Percentiles rank a stretch among this genome's conserved stretches.
Evolutionary conservation across 192 early-diverging fungal genomes (phyloP).

Genomic region (Kickxella alabastrina): DNA sequence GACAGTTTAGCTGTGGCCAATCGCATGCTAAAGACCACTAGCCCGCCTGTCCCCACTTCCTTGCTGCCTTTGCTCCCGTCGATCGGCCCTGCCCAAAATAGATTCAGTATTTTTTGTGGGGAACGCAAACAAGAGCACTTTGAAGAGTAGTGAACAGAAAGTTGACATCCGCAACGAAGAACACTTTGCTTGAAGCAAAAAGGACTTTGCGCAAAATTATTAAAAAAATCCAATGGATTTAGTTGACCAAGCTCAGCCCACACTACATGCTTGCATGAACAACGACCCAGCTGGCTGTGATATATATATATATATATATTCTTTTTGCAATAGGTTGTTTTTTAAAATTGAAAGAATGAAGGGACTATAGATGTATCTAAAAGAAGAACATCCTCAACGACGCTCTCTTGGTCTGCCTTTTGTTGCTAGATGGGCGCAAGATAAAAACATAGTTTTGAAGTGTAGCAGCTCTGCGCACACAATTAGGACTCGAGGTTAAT

Average conservation of each 20-base stretch:
- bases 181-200: not conserved
- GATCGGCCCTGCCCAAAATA: not conserved
- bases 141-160: no score
- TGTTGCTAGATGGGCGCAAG: not conserved
- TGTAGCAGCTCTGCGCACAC: not conserved
- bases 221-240: no score
- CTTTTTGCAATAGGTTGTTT: no score
- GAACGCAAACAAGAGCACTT: not conserved
- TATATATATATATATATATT: no score
- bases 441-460: not conserved
- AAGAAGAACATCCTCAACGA: no score
- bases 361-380: no score
- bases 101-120: not conserved
- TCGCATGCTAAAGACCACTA: not conserved
- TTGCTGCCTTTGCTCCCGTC: not conserved
- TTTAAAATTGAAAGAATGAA: no score
- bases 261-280: no score
- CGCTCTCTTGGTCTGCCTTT: not conserved
- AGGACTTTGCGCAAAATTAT: not conserved
- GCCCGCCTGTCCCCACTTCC: not conserved
- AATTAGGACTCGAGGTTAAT: conserved; percentile 80
- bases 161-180: no score
- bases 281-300: no score
- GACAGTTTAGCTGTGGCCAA: not conserved
- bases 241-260: no score